Evolutionary conservation across 1,284 basidiomycete genomes (phyloP).

Genomic region (Rhodotorula sp.): DNA sequence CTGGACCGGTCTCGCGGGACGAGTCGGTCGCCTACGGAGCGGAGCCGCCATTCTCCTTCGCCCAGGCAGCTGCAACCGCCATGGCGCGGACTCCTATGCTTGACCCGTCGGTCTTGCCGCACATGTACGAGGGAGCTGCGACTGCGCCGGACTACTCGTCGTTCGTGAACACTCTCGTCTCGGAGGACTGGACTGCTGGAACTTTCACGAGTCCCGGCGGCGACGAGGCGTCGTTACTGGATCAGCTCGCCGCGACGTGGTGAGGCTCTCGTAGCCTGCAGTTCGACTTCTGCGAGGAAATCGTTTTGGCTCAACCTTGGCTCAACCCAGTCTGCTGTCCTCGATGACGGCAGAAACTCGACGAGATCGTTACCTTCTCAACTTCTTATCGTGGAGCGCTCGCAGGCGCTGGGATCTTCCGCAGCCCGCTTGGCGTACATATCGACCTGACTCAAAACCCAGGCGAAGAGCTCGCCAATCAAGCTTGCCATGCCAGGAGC

Average conservation of each 20-base stretch:
- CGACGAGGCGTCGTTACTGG: slow-evolving; percentile 23
- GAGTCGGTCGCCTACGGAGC: neutral
- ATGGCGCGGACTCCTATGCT: slow-evolving; percentile 12
- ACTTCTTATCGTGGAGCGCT: neutral
- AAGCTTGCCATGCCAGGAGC: neutral
- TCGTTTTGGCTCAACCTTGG: too few species aligned
- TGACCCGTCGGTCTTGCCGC: neutral
- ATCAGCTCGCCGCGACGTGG: slow-evolving; percentile 34
- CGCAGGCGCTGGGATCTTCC: neutral
- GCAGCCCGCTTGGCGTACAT: neutral
- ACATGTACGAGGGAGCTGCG: neutral
- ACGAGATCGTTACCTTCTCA: too few species aligned
- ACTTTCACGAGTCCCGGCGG: slow-evolving; percentile 2
- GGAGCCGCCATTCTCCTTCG: slow-evolving; percentile 10
- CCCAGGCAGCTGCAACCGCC: slow-evolving; percentile 21
- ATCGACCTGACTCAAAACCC: neutral
- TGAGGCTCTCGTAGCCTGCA: neutral
- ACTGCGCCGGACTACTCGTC: slow-evolving; percentile 7
- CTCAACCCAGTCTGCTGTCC: too few species aligned
- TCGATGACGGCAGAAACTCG: too few species aligned
- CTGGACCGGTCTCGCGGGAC: neutral
- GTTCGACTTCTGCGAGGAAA: too few species aligned
- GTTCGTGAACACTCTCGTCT: slow-evolving; percentile 8
- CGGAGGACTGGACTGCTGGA: slow-evolving; percentile 8
- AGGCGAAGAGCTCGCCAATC: neutral